phyloP scores from a whole-genome alignment of 2,329 filamentous ascomycete genomes.

The Botrytis hyacinthi region DNA sequence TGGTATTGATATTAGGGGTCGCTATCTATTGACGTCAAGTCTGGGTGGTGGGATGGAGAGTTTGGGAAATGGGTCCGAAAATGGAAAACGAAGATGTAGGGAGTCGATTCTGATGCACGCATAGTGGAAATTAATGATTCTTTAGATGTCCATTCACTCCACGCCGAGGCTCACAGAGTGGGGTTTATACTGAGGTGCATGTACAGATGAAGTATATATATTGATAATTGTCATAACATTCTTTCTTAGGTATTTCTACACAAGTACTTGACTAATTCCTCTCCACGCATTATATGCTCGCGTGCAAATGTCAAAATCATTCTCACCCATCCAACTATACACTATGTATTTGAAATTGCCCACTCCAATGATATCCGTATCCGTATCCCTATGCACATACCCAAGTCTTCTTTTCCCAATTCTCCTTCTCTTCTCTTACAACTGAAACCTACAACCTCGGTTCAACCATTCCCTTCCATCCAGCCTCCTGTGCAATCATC shows the following conservation, averaged over 20 bases:
- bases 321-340: not conserved
- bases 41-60: not conserved
- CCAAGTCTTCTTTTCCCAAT: not conserved
- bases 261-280: not conserved
- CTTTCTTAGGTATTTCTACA: not conserved
- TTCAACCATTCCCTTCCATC: conserved; percentile 49
- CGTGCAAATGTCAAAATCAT: not conserved
- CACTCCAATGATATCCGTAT: not conserved
- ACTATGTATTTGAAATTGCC: not conserved
- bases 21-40: not conserved
- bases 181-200: not conserved
- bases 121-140: not conserved
- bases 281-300: not conserved
- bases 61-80: too few species aligned
- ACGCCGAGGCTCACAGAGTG: not conserved
- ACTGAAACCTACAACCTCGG: conserved; percentile 32
- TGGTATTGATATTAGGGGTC: not conserved
- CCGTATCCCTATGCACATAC: not conserved
- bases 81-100: too few species aligned
- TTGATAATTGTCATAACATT: not conserved
- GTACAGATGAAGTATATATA: not conserved
- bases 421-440: not conserved
- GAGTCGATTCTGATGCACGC: too few species aligned
- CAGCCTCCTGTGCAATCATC: conserved; percentile 72
- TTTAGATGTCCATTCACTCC: not conserved